Evolutionary conservation across 2,329 filamentous ascomycete species (phyloP), one percentile per base, ranked within the genome.

Genomic region (Cordyceps cateniannulata): DNA sequence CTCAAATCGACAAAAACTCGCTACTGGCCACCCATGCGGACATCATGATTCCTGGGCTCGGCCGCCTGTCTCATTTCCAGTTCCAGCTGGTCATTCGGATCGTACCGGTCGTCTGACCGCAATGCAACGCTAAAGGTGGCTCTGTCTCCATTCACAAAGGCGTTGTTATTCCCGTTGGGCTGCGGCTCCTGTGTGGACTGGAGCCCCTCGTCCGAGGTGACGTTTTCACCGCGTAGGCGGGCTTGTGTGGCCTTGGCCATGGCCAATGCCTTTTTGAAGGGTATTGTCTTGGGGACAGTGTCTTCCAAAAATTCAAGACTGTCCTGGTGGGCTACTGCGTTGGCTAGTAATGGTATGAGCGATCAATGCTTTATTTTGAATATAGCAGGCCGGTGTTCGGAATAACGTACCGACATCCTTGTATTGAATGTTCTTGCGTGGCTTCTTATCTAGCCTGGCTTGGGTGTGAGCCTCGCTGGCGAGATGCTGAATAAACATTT

Each of bases 231-330:
- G 45, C 72, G 67, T 12, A 73, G 74, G 58, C 76, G 74, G 24
- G 80, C 77, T 53, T 82, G 79, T 3, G 76, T 79, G 1, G 79
- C 77, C 12, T 75, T 76, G 1, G 83, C 79, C 64, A 84, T 69
- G 49, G 86, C 86, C 77, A 92, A 93, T 76, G 89, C 84, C 66
- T 90, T 84, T 71, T 89, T 90, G 77, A 86, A 96, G 18, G 90
- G 86, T 6, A 87, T 84, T 1, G 93, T 97, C 72, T 89, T 89
- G 61, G 95, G 95, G 42, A 97, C 89, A 27, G 96, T 85, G 74
- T 99, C 95, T 64, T 89, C 83, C 16, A 99, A 84, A 71, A 99
- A 99, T 73, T 99, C 93, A 56, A 99, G 87, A 72, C 96, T 96
- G 74, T 98, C 95, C 64, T 92, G 86, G 71, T 91, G 89, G 8